Evolutionary conservation across 805 yeast genomes (phyloP).

Genomic region (Candida qinlingensis): DNA sequence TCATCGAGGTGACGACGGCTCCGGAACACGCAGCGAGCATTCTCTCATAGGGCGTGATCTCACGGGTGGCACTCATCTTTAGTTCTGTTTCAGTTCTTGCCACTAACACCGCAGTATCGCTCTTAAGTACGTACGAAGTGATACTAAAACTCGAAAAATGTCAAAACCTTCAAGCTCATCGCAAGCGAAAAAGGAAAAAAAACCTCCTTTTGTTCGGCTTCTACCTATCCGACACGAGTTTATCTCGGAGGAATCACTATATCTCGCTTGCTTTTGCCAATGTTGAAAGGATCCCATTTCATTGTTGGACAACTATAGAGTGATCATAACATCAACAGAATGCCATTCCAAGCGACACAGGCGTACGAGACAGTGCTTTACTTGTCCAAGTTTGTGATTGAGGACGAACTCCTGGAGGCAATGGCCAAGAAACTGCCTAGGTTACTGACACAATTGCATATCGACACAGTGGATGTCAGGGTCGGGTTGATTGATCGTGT

Average conservation of each 20-base stretch:
- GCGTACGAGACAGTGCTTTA: constrained; percentile 3
- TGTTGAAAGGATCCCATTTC: too few relatives aligned
- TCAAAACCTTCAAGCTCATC: too few relatives aligned
- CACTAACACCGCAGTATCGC: too few relatives aligned
- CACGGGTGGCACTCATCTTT: constrained; percentile 6
- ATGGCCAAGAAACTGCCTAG: neutral
- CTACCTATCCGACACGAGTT: too few relatives aligned
- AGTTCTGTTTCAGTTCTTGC: too few relatives aligned
- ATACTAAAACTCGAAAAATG: too few relatives aligned
- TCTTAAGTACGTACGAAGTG: too few relatives aligned
- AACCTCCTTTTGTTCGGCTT: too few relatives aligned
- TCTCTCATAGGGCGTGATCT: constrained; percentile 49
- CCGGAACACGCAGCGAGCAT: constrained; percentile 80
- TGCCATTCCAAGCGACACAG: neutral
- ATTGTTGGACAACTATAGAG: too few relatives aligned
- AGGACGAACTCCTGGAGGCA: neutral
- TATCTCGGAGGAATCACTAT: too few relatives aligned
- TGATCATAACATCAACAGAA: neutral
- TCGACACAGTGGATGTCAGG: constrained; percentile 1
- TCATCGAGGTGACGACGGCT: constrained; percentile 63
- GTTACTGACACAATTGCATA: neutral
- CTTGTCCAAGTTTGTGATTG: constrained; percentile 4
- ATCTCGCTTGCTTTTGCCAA: too few relatives aligned
- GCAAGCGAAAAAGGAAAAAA: too few relatives aligned
- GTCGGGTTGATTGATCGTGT: constrained; percentile 3